Conservation (phyloP, 331 rosid genomes). For the Rhamnella rubrinervis region DNA sequence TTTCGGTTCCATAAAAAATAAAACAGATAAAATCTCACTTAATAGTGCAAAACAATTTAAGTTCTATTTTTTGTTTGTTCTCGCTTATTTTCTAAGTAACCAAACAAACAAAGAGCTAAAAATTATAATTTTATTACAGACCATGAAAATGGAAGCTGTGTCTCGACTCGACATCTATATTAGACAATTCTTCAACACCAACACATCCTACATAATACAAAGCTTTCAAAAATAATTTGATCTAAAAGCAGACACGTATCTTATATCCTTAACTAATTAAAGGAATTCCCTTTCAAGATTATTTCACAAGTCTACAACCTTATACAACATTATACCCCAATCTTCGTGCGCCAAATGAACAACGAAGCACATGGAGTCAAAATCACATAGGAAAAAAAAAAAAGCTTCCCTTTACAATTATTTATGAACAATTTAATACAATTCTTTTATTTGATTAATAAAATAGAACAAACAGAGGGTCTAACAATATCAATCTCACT, state of each 20-base stretch:
- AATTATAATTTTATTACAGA: background rate
- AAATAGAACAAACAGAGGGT: background rate
- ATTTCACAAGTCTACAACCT: conserved; percentile 10
- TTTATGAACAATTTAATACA: too few species aligned
- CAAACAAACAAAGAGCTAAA: background rate
- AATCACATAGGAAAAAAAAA: background rate
- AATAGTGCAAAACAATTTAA: too few species aligned
- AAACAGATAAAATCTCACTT: too few species aligned
- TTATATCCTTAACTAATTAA: conserved; percentile 1
- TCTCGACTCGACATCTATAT: too few species aligned
- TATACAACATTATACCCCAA: conserved; percentile 1
- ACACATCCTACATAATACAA: background rate
- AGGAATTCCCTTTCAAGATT: background rate
- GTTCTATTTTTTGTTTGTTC: background rate
- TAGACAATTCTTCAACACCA: background rate
- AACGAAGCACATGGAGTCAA: background rate
- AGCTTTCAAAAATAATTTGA: background rate
- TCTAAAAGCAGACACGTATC: background rate
- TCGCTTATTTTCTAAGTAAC: background rate
- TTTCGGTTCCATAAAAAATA: too few species aligned
- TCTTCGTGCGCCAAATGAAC: background rate
- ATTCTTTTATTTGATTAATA: background rate
- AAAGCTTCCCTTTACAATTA: background rate
- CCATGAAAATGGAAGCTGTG: background rate
- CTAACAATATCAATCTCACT: background rate